These are phyloP conservation scores for Penstemon barbatus DNA, from an alignment of 257 asterid genomes.

Conservation along the genomic window DNA sequence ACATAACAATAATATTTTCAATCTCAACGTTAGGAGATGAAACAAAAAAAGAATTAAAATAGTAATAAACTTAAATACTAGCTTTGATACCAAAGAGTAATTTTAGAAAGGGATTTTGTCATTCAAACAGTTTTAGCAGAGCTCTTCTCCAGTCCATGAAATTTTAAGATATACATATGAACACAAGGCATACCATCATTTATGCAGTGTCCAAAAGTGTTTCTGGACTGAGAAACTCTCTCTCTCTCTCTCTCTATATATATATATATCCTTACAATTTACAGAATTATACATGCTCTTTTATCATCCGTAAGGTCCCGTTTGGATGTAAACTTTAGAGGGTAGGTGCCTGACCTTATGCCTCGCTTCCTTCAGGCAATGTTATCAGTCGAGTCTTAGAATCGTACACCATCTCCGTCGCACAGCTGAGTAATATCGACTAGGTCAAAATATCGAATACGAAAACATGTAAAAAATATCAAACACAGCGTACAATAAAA, in stretches of 20 bases:
- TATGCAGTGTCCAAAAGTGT: constrained; percentile 17
- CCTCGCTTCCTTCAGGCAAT: constrained; percentile 46
- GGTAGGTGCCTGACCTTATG: constrained; percentile 38
- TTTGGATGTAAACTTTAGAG: not conserved
- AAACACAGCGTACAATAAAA: not conserved
- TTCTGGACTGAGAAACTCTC: constrained; percentile 15
- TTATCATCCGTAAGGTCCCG: not conserved
- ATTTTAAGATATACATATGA: constrained; percentile 25
- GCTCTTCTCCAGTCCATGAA: not conserved
- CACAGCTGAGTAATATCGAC: constrained; percentile 37
- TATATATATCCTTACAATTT: constrained; percentile 33
- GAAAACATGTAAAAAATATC: not conserved
- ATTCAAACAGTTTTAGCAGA: constrained; percentile 7
- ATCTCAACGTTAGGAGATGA: not conserved
- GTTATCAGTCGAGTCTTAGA: constrained; percentile 50
- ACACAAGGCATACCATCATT: constrained; percentile 20
- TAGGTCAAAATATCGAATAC: not conserved
- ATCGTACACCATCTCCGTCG: constrained; percentile 46
- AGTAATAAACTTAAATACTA: not conserved
- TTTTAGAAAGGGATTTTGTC: not conserved
- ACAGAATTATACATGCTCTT: constrained; percentile 29
- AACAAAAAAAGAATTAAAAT: not conserved
- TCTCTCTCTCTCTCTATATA: too few species aligned
- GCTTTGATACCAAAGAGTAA: not conserved
- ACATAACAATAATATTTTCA: too few species aligned